Percentiles rank a stretch among this genome's conserved stretches.
phyloP scores from a whole-genome alignment of 2,329 filamentous ascomycete genomes.

The Aspergillus sp. region DNA sequence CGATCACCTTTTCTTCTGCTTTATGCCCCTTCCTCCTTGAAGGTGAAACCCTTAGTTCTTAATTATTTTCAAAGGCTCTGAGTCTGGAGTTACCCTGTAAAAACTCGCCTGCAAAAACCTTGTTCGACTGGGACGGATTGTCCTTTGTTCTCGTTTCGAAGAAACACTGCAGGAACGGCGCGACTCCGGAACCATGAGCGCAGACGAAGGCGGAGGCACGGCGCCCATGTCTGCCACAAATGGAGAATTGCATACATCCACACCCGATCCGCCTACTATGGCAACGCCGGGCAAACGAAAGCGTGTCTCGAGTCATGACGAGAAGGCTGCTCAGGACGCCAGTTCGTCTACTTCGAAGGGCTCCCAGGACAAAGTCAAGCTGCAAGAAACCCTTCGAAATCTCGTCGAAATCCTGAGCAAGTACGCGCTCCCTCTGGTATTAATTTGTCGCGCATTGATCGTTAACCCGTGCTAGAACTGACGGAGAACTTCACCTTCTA shows the following conservation, averaged over 20 bases:
- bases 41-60: not conserved
- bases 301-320: constrained; percentile 35
- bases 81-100: constrained; percentile 11
- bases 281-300: constrained; percentile 44
- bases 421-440: constrained; percentile 15
- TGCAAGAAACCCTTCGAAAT: constrained; percentile 37
- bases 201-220: constrained; percentile 35
- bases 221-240: constrained; percentile 33
- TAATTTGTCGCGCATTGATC: constrained; percentile 1
- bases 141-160: constrained; percentile 17
- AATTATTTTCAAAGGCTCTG: constrained; percentile 4
- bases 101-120: constrained; percentile 2
- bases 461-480: constrained; percentile 37
- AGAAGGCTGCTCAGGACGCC: constrained; percentile 27
- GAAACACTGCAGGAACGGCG: constrained; percentile 21
- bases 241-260: constrained; percentile 31
- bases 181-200: constrained; percentile 35
- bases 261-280: constrained; percentile 28
- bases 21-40: not conserved
- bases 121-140: constrained; percentile 1
- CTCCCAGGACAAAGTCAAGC: constrained; percentile 27
- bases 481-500: constrained; percentile 45
- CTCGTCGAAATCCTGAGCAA: constrained; percentile 35
- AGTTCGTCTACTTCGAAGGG: constrained; percentile 22
- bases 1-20: constrained; percentile 11